Evolutionary conservation across 2,329 filamentous ascomycete species (phyloP), one percentile per base, ranked within the genome.

Genomic region (Colletotrichum liriopes): DNA sequence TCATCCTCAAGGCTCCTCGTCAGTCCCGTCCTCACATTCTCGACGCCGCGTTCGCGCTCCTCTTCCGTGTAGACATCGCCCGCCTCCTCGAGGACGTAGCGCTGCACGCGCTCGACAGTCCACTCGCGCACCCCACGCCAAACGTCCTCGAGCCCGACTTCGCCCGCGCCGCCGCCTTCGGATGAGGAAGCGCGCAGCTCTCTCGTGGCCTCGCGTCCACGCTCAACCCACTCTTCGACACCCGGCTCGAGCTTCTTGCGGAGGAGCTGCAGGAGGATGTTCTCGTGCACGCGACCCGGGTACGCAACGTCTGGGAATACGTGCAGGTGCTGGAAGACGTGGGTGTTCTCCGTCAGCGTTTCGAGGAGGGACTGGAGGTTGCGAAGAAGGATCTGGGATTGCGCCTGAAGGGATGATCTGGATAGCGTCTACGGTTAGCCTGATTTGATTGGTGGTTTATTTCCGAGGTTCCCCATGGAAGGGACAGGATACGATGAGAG

Each of bases 211-310:
- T 85, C 85, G 45, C 89, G 88, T 1, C 91, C 92, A 63, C 90
- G 84, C 29, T 90, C 88, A 35, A 96, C 91, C 83, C 92, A 92
- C 68, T 91, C 90, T 79, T 95, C 93, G 23, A 95, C 91, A 32
- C 90, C 87, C 0, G 94, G 93, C 75, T 96, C 94, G 60, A 95
- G 87, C 80, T 96, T 96, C 82, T 96, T 97, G 49, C 94, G 92
- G 41, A 97, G 85, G 2, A 97, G 86, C 76, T 92, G 89, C 35
- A 89, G 86, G 1, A 96, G 86, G 5, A 94, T 86, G 60, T 81
- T 83, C 80, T 93, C 90, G 71, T 94, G 91, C 6, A 88, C 92
- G 76, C 88, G 91, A 47, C 90, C 92, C 5, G 90, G 94, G 82
- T 90, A 96, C 80, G 91, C 91, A 2, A 94, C 93, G 16, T 92